Percentiles rank a stretch among this genome's conserved stretches.
These are phyloP conservation scores for Tilletia walkeri DNA, from an alignment of 1,284 basidiomycete genomes.

Conservation along the genomic window DNA sequence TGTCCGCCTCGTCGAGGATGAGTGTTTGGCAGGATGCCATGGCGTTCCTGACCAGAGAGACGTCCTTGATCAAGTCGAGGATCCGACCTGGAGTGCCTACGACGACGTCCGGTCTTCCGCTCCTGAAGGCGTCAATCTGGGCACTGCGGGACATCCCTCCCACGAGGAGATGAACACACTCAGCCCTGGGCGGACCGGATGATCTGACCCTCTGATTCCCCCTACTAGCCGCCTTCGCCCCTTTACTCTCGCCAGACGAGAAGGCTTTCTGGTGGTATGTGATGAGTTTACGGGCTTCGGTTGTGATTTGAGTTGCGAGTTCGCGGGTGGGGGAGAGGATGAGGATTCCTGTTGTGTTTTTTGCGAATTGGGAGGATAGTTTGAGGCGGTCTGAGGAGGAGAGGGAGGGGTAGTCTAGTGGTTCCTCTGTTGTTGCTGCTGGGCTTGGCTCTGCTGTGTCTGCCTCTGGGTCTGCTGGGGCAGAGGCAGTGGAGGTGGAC, in stretches of 20 bases:
- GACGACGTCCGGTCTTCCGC: slow-evolving; percentile 74
- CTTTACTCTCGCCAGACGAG: background rate
- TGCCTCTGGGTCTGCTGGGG: slow-evolving; percentile 27
- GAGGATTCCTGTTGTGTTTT: slow-evolving; percentile 67
- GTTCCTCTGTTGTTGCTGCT: background rate
- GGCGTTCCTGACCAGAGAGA: slow-evolving; percentile 38
- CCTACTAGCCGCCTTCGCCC: slow-evolving; percentile 52
- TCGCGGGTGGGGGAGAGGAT: slow-evolving; percentile 93
- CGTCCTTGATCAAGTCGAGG: slow-evolving; percentile 69
- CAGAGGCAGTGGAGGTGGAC: too few species aligned
- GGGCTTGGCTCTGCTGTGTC: background rate
- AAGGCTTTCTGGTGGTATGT: slow-evolving; percentile 60
- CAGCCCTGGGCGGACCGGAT: background rate
- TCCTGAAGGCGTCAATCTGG: slow-evolving; percentile 71
- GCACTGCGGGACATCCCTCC: slow-evolving; percentile 71
- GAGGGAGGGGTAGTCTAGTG: slow-evolving; percentile 5
- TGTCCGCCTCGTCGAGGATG: slow-evolving; percentile 92
- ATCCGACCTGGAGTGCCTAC: slow-evolving; percentile 91
- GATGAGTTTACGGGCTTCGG: slow-evolving; percentile 73
- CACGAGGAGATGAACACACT: slow-evolving; percentile 69
- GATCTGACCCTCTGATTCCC: slow-evolving; percentile 59
- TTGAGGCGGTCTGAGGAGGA: slow-evolving; percentile 28
- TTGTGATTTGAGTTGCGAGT: slow-evolving; percentile 87
- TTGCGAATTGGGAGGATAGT: slow-evolving; percentile 34
- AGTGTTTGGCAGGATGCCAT: slow-evolving; percentile 65